These are phyloP conservation scores for Xylaria bambusicola DNA, from an alignment of 495 filamentous ascomycete species.

Conservation along the genomic window DNA sequence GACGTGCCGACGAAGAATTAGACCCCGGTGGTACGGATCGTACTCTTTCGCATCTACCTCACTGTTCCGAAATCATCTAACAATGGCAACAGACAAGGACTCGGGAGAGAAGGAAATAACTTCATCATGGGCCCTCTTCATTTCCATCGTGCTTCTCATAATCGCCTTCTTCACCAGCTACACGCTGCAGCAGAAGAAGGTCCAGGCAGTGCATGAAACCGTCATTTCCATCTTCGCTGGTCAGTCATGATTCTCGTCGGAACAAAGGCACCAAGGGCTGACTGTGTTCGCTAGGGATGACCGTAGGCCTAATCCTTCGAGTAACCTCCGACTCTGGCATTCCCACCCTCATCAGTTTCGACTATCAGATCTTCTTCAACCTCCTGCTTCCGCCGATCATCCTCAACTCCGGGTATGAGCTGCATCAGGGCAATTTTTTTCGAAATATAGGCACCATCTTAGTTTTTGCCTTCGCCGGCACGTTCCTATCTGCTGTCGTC, in stretches of 20 bases:
- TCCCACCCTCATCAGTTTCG: slow-evolving; percentile 85
- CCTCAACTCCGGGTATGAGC: slow-evolving; percentile 92
- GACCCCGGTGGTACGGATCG: slow-evolving; percentile 50
- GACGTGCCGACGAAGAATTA: slow-evolving; percentile 50
- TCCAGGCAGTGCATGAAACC: slow-evolving; percentile 96
- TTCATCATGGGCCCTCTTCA: slow-evolving; percentile 95
- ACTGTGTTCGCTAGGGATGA: slow-evolving; percentile 70
- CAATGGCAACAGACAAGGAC: slow-evolving; percentile 42
- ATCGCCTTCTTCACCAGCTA: slow-evolving; percentile 96
- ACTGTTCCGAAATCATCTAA: slow-evolving; percentile 25
- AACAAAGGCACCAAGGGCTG: background rate
- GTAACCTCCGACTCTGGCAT: slow-evolving; percentile 77
- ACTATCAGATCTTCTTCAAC: slow-evolving; percentile 99
- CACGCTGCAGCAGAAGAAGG: slow-evolving; percentile 88
- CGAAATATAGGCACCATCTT: slow-evolving; percentile 97
- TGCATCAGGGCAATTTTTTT: slow-evolving; percentile 98
- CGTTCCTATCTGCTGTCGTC: slow-evolving; percentile 94
- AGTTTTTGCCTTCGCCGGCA: slow-evolving; percentile 97
- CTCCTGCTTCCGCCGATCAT: slow-evolving; percentile 96
- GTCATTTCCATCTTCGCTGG: slow-evolving; percentile 97
- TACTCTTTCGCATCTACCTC: slow-evolving; percentile 15
- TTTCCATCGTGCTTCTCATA: slow-evolving; percentile 89
- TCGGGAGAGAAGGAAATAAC: slow-evolving; percentile 79
- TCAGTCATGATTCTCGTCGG: slow-evolving; percentile 41
- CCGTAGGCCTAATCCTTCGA: slow-evolving; percentile 86